These are phyloP conservation scores for Actinomucor elegans DNA, from an alignment of 371 early-diverging fungal species.

Conservation along the genomic window DNA sequence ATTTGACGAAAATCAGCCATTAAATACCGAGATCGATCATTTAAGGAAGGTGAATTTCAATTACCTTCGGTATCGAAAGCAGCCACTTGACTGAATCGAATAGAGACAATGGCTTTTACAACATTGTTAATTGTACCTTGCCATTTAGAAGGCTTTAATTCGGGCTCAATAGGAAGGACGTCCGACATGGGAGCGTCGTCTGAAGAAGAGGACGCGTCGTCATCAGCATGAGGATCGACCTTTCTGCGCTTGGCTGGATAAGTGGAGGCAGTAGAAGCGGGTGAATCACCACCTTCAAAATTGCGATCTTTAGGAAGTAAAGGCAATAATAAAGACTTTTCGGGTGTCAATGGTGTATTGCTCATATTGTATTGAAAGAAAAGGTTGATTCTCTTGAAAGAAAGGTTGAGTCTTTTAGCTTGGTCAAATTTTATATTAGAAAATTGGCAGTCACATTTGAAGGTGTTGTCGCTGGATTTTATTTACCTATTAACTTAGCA, in stretches of 20 bases:
- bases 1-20: no score
- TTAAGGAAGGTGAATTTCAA: no score
- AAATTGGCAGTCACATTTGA: no score
- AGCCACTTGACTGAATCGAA: slow-evolving; percentile 72
- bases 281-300: slow-evolving; percentile 45
- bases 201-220: background rate
- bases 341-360: slow-evolving; percentile 16
- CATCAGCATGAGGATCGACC: slow-evolving; percentile 14
- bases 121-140: slow-evolving; percentile 66
- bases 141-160: slow-evolving; percentile 50
- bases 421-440: no score
- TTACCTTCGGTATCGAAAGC: slow-evolving; percentile 83
- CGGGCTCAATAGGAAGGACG: slow-evolving; percentile 10
- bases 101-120: slow-evolving; percentile 76
- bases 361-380: slow-evolving; percentile 5
- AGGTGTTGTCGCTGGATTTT: no score
- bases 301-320: slow-evolving; percentile 35
- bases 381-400: no score
- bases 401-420: no score
- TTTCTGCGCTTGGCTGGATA: slow-evolving; percentile 40
- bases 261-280: slow-evolving; percentile 24
- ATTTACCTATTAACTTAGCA: no score
- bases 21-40: no score
- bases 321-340: slow-evolving; percentile 8
- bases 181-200: slow-evolving; percentile 14